phyloP scores from a whole-genome alignment of 2,329 filamentous ascomycete species.

The Chrysoporthe puriensis region DNA sequence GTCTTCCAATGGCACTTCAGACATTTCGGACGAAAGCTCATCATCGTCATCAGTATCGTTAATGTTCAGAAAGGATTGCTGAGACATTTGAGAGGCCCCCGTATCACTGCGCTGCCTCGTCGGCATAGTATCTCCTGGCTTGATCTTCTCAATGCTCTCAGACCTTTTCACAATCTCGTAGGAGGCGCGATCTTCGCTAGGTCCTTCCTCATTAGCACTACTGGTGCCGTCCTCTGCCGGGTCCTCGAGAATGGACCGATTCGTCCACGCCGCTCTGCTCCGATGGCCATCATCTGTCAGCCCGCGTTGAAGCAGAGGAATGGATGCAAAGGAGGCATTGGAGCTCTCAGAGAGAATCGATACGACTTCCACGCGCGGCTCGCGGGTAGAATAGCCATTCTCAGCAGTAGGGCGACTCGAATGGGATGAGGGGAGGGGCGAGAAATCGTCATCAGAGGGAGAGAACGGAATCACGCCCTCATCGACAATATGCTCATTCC shows the following conservation, averaged over 20 bases:
- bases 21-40: conserved; percentile 67
- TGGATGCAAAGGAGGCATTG: conserved; percentile 74
- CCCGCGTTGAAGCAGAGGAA: conserved; percentile 74
- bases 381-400: conserved; percentile 26
- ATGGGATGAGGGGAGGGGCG: conserved; percentile 20
- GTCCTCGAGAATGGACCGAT: conserved; percentile 57
- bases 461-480: conserved; percentile 41
- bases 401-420: conserved; percentile 32
- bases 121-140: conserved; percentile 34
- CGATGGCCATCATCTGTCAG: conserved; percentile 54
- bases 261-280: conserved; percentile 53
- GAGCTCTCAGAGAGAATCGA: conserved; percentile 66
- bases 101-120: conserved; percentile 33
- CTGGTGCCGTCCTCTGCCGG: conserved; percentile 44
- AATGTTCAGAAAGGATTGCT: conserved; percentile 51
- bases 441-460: conserved; percentile 32
- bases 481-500: conserved; percentile 49
- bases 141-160: conserved; percentile 53
- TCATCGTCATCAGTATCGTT: conserved; percentile 52
- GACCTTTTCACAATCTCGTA: conserved; percentile 60
- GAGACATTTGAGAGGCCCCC: conserved; percentile 17
- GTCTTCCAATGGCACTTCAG: conserved; percentile 49
- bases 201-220: conserved; percentile 28
- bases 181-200: conserved; percentile 46
- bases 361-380: conserved; percentile 41